These are phyloP conservation scores for Hypoxylon sp. DNA, from an alignment of 2,329 filamentous ascomycete genomes.

Conservation along the genomic window DNA sequence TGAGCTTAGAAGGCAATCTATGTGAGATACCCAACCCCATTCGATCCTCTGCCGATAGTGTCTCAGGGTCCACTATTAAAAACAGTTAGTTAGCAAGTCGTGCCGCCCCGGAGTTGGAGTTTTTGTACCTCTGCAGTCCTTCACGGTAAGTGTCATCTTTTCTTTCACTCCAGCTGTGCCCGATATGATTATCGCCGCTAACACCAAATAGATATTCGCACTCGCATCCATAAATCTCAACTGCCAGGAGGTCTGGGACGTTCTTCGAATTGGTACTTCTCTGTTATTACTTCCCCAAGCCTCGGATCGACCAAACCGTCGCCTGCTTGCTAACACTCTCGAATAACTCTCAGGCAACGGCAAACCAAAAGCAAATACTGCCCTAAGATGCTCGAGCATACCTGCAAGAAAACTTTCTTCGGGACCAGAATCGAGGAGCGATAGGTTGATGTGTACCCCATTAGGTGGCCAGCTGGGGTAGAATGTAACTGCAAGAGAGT, in stretches of 20 bases:
- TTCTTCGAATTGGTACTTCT: background rate
- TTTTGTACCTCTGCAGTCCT: background rate
- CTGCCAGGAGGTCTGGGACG: background rate
- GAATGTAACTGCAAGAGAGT: background rate
- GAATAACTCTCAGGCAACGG: background rate
- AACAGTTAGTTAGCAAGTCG: background rate
- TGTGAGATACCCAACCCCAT: background rate
- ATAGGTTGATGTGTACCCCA: background rate
- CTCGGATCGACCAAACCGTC: background rate
- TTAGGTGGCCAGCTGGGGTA: background rate
- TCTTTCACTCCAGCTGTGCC: background rate
- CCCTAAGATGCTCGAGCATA: background rate
- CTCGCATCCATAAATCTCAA: background rate
- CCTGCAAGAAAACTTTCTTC: background rate
- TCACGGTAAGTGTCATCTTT: background rate
- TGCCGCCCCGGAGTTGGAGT: background rate
- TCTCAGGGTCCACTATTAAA: background rate
- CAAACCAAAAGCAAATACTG: background rate
- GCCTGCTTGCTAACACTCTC: background rate
- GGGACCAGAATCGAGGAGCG: background rate
- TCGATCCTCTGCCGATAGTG: background rate
- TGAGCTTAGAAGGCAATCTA: background rate
- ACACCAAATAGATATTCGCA: background rate
- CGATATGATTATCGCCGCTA: background rate
- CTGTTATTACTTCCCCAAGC: background rate